Percentiles rank a stretch among this genome's conserved stretches.
Conservation (phyloP, 768 basidiomycete genomes). For the Rhodocollybia butyracea region DNA sequence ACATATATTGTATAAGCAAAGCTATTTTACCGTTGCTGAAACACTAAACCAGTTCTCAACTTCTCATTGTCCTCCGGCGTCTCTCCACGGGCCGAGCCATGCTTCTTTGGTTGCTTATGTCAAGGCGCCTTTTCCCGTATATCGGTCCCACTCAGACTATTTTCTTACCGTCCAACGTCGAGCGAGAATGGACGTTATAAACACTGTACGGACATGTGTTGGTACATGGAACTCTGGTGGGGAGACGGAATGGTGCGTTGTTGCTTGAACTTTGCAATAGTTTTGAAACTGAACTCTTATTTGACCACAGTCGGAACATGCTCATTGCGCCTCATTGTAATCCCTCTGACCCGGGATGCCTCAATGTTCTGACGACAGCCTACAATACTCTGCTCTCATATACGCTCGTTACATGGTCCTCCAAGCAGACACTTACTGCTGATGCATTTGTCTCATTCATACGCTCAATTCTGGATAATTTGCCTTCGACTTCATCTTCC, state of each 20-base stretch:
- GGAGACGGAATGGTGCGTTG: constrained; percentile 57
- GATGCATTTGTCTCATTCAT: constrained; percentile 60
- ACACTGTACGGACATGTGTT: constrained; percentile 46
- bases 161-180: too few relatives aligned
- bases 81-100: too few relatives aligned
- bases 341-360: constrained; percentile 46
- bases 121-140: too few relatives aligned
- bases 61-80: too few relatives aligned
- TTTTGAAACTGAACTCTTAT: constrained; percentile 14
- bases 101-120: too few relatives aligned
- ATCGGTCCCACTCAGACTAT: too few relatives aligned
- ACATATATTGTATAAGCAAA: too few relatives aligned
- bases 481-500: constrained; percentile 70
- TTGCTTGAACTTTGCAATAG: constrained; percentile 10
- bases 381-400: constrained; percentile 69
- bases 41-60: too few relatives aligned
- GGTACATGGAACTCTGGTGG: constrained; percentile 57
- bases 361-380: constrained; percentile 58
- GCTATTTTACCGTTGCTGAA: too few relatives aligned
- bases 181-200: constrained; percentile 57
- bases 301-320: constrained; percentile 51
- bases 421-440: constrained; percentile 43
- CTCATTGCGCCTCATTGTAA: constrained; percentile 60
- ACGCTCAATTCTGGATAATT: constrained; percentile 51
- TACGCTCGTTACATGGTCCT: constrained; percentile 53